Conservation (phyloP, 306 rosid species). For the Morella rubra region DNA sequence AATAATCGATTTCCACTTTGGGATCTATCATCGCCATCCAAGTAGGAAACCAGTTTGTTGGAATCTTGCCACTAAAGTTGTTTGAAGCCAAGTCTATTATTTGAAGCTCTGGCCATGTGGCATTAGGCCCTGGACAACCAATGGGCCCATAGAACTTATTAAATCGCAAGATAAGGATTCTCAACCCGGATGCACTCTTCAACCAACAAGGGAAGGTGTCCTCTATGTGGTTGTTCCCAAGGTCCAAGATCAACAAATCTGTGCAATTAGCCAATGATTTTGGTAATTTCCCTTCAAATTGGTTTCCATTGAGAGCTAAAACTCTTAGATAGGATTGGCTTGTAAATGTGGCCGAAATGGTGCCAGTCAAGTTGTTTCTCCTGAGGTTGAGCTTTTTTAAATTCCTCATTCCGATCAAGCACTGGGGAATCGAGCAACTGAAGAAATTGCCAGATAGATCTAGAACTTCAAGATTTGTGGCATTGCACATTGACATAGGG, state of each 20-base stretch:
- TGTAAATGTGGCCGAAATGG: conserved; percentile 23
- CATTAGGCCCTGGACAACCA: not conserved
- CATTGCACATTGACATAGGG: conserved; percentile 36
- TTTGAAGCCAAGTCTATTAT: not conserved
- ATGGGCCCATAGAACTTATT: conserved; percentile 34
- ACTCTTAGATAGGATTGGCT: conserved; percentile 7
- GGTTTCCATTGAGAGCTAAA: conserved; percentile 29
- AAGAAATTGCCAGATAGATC: conserved; percentile 34
- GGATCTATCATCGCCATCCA: conserved; percentile 47
- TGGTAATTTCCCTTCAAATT: conserved; percentile 34
- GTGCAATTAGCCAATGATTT: conserved; percentile 29
- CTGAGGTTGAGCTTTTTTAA: conserved; percentile 22
- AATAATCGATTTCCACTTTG: not conserved
- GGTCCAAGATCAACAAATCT: conserved; percentile 33
- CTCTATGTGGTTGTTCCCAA: conserved; percentile 29
- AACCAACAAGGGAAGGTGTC: conserved; percentile 33
- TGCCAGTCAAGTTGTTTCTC: conserved; percentile 22
- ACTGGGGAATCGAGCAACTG: conserved; percentile 32
- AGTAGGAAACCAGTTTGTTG: conserved; percentile 14
- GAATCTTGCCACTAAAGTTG: conserved; percentile 15
- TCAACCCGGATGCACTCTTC: conserved; percentile 25
- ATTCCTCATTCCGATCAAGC: not conserved
- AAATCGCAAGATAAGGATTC: conserved; percentile 40
- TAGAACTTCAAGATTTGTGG: conserved; percentile 19
- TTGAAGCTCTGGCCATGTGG: not conserved